phyloP scores from a whole-genome alignment of 2,329 filamentous ascomycete genomes.

The Diaporthe velutina region DNA sequence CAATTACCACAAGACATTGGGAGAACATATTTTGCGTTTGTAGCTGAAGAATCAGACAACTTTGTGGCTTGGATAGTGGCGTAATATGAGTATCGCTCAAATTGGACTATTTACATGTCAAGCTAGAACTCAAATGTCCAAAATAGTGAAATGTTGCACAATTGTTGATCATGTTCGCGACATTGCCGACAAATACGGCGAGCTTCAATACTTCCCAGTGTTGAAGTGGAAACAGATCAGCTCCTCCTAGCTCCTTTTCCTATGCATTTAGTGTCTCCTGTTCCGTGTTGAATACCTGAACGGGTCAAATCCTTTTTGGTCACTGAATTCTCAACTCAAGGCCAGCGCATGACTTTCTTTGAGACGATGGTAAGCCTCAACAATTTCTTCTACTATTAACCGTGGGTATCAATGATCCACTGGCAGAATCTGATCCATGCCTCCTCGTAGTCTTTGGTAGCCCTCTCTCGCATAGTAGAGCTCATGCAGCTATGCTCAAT shows the following conservation, averaged over 20 bases:
- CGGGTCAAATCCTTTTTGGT: not conserved
- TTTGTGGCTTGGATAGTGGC: too few species aligned
- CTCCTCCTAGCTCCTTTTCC: not conserved
- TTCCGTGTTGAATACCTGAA: slow-evolving; percentile 2
- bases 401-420: not conserved
- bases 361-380: not conserved
- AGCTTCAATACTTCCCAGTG: not conserved
- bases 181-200: too few species aligned
- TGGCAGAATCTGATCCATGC: slow-evolving; percentile 3
- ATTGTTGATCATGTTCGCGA: too few species aligned
- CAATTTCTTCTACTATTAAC: not conserved
- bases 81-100: too few species aligned
- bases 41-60: too few species aligned
- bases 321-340: not conserved
- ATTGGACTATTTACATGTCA: too few species aligned
- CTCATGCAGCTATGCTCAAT: slow-evolving; percentile 69
- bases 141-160: too few species aligned
- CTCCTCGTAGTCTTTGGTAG: not conserved
- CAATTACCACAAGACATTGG: too few species aligned
- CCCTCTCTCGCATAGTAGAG: not conserved
- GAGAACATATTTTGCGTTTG: too few species aligned
- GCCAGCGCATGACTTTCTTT: too few species aligned
- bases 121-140: too few species aligned
- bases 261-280: too few species aligned
- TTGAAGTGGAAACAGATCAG: not conserved